Evolutionary conservation across 106 monocot species (phyloP).

Genomic region (Dendrobium nobile): DNA sequence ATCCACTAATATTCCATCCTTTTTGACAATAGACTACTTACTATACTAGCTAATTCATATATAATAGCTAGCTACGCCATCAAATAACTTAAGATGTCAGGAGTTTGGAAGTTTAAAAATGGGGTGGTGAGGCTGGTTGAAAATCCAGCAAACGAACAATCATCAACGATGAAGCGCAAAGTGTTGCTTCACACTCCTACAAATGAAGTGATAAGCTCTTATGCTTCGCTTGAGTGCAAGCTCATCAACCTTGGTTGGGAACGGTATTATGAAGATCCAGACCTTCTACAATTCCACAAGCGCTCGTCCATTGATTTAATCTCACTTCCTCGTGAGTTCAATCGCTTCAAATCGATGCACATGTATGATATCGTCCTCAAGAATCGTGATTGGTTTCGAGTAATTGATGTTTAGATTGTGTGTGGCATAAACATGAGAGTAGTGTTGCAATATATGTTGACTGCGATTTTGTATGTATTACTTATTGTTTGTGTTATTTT

Average conservation of each 20-base stretch:
- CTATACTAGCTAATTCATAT: neutral
- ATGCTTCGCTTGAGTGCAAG: slow-evolving; percentile 43
- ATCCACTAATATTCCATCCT: neutral
- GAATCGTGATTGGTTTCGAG: slow-evolving; percentile 50
- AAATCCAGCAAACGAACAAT: slow-evolving; percentile 38
- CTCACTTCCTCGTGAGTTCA: slow-evolving; percentile 59
- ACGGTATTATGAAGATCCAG: slow-evolving; percentile 40
- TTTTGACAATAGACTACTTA: neutral
- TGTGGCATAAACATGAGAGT: neutral
- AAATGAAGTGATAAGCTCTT: slow-evolving; percentile 38
- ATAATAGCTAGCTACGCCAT: neutral
- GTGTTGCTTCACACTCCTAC: slow-evolving; percentile 39
- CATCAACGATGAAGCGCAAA: slow-evolving; percentile 34
- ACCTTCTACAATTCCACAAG: slow-evolving; percentile 66
- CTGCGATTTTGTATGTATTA: neutral
- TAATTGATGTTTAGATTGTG: slow-evolving; percentile 21
- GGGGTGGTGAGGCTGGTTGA: slow-evolving; percentile 61
- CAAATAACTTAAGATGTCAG: slow-evolving; percentile 30
- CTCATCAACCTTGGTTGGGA: slow-evolving; percentile 44
- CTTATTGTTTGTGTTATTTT: too few species aligned
- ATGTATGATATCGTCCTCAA: slow-evolving; percentile 77
- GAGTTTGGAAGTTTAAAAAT: slow-evolving; percentile 69
- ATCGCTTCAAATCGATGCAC: slow-evolving; percentile 43
- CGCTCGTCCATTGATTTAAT: slow-evolving; percentile 47
- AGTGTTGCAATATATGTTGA: neutral